A percentile compares a stretch with the other conserved stretches of the same genome.
phyloP scores from a whole-genome alignment of 768 basidiomycete genomes.

The Roridomyces roridus region DNA sequence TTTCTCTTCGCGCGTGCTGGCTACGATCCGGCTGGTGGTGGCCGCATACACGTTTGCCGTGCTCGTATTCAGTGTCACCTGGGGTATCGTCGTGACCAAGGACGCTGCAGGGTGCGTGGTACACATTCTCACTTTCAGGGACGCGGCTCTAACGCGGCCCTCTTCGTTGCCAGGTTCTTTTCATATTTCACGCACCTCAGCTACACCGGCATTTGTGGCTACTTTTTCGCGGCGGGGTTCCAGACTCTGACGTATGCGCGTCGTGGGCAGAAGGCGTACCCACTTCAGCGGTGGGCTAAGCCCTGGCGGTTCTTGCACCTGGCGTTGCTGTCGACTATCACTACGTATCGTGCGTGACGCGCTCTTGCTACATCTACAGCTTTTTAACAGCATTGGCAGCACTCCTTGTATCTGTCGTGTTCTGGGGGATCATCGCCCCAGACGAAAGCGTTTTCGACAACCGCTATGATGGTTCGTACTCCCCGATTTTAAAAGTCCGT shows the following conservation, averaged over 20 bases:
- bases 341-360: slow-evolving; percentile 44
- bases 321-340: slow-evolving; percentile 44
- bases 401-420: slow-evolving; percentile 35
- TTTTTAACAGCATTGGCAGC: slow-evolving; percentile 17
- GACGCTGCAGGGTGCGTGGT: slow-evolving; percentile 33
- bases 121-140: neutral
- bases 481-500: neutral
- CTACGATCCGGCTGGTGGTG: slow-evolving; percentile 41
- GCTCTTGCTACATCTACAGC: neutral
- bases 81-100: slow-evolving; percentile 26
- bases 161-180: slow-evolving; percentile 41
- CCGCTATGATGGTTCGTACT: slow-evolving; percentile 12
- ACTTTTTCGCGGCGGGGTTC: slow-evolving; percentile 52
- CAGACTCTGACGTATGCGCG: slow-evolving; percentile 46
- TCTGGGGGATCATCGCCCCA: slow-evolving; percentile 21
- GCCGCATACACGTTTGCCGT: slow-evolving; percentile 44
- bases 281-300: slow-evolving; percentile 53
- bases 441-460: slow-evolving; percentile 9
- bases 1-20: slow-evolving; percentile 44
- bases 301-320: slow-evolving; percentile 49
- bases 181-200: slow-evolving; percentile 54
- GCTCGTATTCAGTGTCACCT: slow-evolving; percentile 32
- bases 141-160: neutral
- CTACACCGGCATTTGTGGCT: slow-evolving; percentile 49
- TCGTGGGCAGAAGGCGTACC: slow-evolving; percentile 35